phyloP scores from a whole-genome alignment of 345 rosid species.

The Acer campestre region DNA sequence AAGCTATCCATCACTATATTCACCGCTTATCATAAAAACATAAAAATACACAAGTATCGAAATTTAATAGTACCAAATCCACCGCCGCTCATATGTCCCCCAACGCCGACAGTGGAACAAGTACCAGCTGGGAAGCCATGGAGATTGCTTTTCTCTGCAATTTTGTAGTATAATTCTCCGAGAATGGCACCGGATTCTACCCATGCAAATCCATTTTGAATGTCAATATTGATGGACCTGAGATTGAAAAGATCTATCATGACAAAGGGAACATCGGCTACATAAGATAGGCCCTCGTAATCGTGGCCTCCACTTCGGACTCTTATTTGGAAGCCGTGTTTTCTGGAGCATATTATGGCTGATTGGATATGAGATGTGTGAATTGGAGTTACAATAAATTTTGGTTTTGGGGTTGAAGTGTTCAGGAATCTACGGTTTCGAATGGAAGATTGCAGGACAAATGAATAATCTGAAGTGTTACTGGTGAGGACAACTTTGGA shows the following conservation, averaged over 20 bases:
- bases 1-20: too few species aligned
- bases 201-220: constrained; percentile 30
- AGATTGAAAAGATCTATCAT: constrained; percentile 35
- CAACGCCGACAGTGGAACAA: constrained; percentile 44
- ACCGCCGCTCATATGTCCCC: constrained; percentile 48
- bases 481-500: constrained; percentile 16
- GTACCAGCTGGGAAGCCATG: constrained; percentile 44
- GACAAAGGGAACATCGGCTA: constrained; percentile 29
- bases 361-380: constrained; percentile 15
- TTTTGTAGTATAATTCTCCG: constrained; percentile 38
- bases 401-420: constrained; percentile 9
- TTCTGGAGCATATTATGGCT: constrained; percentile 6
- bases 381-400: neutral
- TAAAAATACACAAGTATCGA: too few species aligned
- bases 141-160: constrained; percentile 25
- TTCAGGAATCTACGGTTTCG: constrained; percentile 28
- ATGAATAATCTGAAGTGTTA: constrained; percentile 15
- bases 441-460: constrained; percentile 23
- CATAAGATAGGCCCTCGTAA: constrained; percentile 29
- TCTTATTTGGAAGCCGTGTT: constrained; percentile 8
- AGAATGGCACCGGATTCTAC: constrained; percentile 40
- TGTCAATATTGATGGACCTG: constrained; percentile 20
- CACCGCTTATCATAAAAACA: too few species aligned
- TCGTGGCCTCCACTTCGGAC: constrained; percentile 32
- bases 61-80: constrained; percentile 18